Conservation (phyloP, 495 filamentous ascomycete genomes). For the Podospora anserina region DNA sequence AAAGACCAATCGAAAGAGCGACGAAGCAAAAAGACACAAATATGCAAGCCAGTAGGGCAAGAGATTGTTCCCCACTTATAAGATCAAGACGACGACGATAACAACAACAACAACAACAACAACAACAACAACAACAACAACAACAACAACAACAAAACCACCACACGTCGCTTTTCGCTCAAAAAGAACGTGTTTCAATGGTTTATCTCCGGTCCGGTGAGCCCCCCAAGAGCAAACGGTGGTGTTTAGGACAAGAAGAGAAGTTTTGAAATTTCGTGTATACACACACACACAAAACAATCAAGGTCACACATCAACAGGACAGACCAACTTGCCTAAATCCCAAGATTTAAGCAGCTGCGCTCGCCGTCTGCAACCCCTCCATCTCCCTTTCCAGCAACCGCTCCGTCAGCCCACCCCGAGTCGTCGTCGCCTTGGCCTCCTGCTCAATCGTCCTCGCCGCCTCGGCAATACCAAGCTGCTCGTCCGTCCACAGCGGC, state of each 20-base stretch:
- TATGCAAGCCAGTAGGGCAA: neutral
- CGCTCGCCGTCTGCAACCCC: conserved; percentile 20
- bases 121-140: neutral
- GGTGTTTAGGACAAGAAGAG: neutral
- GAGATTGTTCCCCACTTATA: too few relatives aligned
- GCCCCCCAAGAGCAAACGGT: neutral
- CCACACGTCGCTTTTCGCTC: neutral
- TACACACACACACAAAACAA: neutral
- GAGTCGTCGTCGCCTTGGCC: conserved; percentile 12
- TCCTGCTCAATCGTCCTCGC: conserved; percentile 35
- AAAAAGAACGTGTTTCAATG: conserved; percentile 7
- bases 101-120: neutral
- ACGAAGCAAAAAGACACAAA: neutral
- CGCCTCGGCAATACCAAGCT: conserved; percentile 66
- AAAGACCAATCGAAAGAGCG: neutral
- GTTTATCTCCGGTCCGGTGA: conserved; percentile 4
- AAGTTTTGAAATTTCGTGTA: neutral
- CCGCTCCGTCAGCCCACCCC: conserved; percentile 23
- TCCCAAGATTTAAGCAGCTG: conserved; percentile 20
- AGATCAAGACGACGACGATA: neutral
- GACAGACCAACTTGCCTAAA: neutral
- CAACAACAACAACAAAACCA: neutral
- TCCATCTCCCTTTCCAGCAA: conserved; percentile 26
- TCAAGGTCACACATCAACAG: neutral
- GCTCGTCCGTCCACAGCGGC: conserved; percentile 81